These are phyloP conservation scores for Epichloe gansuensis DNA, from an alignment of 2,329 filamentous ascomycete species.

Conservation along the genomic window DNA sequence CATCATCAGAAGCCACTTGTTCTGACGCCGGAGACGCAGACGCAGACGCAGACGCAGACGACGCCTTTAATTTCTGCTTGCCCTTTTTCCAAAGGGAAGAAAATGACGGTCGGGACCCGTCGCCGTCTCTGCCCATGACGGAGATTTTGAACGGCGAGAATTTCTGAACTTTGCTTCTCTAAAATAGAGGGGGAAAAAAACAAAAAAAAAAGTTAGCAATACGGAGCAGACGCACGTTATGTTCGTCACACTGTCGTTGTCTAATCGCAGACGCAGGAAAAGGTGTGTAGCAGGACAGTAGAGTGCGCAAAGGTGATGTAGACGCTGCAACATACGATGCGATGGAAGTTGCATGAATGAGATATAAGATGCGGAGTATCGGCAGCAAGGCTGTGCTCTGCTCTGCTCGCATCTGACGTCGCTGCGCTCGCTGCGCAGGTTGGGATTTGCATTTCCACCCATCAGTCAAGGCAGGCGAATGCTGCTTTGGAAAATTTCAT, in stretches of 20 bases:
- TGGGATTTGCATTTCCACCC: no score
- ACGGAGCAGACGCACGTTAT: no score
- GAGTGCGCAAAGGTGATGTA: no score
- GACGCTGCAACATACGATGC: not conserved
- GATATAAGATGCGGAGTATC: not conserved
- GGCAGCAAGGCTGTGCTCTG: not conserved
- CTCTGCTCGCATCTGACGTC: no score
- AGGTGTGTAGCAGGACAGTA: not conserved
- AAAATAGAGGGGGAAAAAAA: no score
- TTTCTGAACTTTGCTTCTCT: not conserved
- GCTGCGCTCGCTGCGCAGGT: no score
- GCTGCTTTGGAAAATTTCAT: not conserved
- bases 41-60: not conserved
- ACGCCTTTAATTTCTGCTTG: constrained; percentile 19
- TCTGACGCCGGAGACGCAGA: not conserved
- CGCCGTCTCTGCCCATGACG: constrained; percentile 9
- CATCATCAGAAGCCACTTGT: not conserved
- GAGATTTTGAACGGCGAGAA: constrained; percentile 1
- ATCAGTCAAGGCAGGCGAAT: no score
- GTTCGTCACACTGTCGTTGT: no score
- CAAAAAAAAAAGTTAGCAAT: no score
- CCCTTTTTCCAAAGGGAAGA: constrained; percentile 32
- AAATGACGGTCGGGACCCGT: constrained; percentile 29
- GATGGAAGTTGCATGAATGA: not conserved
- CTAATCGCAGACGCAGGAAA: not conserved